Base-by-base conservation (phyloP, 148 eudicot genomes). In the Dianthus caryophyllus region DNA sequence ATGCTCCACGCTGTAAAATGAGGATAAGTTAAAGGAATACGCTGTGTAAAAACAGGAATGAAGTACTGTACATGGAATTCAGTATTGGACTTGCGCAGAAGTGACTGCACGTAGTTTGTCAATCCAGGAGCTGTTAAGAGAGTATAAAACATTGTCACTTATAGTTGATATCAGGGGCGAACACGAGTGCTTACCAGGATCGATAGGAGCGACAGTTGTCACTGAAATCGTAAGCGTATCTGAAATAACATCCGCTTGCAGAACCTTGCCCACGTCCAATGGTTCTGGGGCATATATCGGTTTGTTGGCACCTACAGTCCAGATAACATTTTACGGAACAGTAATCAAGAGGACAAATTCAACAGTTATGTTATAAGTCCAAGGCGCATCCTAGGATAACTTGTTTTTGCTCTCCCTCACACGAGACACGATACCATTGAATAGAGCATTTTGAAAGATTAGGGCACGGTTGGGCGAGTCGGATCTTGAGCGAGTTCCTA, bases 201-300 rank as follows among this genome's bases (percentile, higher is more conserved):
- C 82, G 62, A 89, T 82, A 38, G 91, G 75, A 47, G 81, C 72
- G 73, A 84, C 51, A 36, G 98, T 87, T 24, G 87, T 83, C 53
- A 89, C 83, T 50, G 84, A 60, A 60, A 81, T 79, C 58, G 86
- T 93, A 64, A 80, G 90, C 46, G 84, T 78, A 72, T 82, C 82
- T 22, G 92, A 80, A 20, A 76, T 61, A 21, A 93, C 77, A 65
- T 93, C 96, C 55, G 84, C 98, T 84, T 80, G 91, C 80, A 93
- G 73, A 62, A 81, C 74, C 69, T 94, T 82, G 29, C 91, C 91
- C 64, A 93, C 88, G 55, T 93, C 98, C 55, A 85, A 83, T 20
- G 98, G 98, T 72, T 93, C 98, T 0, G 92, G 98, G 43, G 96
- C 96, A 75, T 93, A 93, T 33, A 84, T 74, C 25, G 87, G 66